Conservation (phyloP, 768 basidiomycete genomes). For the Crepidotus variabilis region DNA sequence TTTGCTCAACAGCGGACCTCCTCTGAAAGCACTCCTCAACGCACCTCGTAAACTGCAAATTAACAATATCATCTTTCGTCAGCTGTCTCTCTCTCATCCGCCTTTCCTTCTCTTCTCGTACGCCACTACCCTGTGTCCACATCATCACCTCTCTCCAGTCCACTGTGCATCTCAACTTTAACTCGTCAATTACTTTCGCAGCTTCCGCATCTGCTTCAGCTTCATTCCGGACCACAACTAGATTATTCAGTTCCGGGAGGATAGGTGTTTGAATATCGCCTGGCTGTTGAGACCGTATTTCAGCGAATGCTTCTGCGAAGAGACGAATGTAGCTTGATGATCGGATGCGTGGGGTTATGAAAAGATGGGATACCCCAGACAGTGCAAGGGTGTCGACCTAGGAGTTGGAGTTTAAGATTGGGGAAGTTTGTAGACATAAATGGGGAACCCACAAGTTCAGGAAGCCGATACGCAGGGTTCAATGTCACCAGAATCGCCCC, state of each 20-base stretch:
- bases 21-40: conserved; percentile 2
- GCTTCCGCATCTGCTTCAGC: conserved; percentile 30
- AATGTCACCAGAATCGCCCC: conserved; percentile 83
- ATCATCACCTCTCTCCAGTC: conserved; percentile 74
- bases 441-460: conserved; percentile 59
- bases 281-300: conserved; percentile 42
- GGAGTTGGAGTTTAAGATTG: conserved; percentile 3
- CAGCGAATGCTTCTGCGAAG: conserved; percentile 55
- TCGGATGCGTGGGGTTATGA: conserved; percentile 68
- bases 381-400: conserved; percentile 62
- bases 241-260: conserved; percentile 57
- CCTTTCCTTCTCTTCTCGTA: conserved; percentile 37
- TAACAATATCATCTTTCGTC: conserved; percentile 68
- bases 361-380: conserved; percentile 64
- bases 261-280: conserved; percentile 55
- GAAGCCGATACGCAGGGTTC: conserved; percentile 74
- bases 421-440: not conserved
- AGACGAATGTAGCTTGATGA: conserved; percentile 60
- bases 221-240: conserved; percentile 68
- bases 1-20: not conserved
- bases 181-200: conserved; percentile 10
- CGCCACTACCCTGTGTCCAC: conserved; percentile 47
- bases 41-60: conserved; percentile 83
- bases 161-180: conserved; percentile 45
- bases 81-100: conserved; percentile 34